Evolutionary conservation across 495 filamentous ascomycete genomes (phyloP).

Genomic region (Gamarada debralockiae): DNA sequence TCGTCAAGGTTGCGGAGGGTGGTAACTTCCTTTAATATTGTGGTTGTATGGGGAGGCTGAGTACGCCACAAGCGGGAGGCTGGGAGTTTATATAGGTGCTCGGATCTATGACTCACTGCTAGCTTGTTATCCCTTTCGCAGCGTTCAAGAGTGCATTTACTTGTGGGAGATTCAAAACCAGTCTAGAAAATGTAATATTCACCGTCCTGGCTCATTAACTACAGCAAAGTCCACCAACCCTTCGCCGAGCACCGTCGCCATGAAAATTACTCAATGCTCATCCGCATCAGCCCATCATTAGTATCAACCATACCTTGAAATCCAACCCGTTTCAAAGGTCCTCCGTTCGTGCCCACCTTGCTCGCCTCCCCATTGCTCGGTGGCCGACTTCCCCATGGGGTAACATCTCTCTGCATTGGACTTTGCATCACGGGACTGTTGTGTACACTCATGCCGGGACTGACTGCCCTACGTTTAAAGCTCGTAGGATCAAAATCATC

Average conservation of each 20-base stretch:
- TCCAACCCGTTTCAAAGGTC: slow-evolving; percentile 57
- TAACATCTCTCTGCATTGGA: slow-evolving; percentile 63
- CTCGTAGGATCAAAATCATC: slow-evolving; percentile 87
- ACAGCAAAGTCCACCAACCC: neutral
- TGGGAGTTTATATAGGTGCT: too few species aligned
- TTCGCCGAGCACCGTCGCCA: neutral
- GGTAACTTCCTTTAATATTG: too few species aligned
- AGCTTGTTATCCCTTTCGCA: too few species aligned
- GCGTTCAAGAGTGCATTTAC: too few species aligned
- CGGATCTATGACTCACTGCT: too few species aligned
- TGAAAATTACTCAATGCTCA: slow-evolving; percentile 75
- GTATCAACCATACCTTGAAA: slow-evolving; percentile 96
- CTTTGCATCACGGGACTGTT: slow-evolving; percentile 87
- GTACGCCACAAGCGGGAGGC: too few species aligned
- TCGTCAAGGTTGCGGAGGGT: too few species aligned
- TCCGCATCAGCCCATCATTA: slow-evolving; percentile 92
- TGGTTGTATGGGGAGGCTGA: too few species aligned
- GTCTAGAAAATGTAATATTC: too few species aligned
- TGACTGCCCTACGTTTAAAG: slow-evolving; percentile 92
- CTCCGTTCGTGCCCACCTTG: slow-evolving; percentile 35
- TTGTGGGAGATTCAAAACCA: too few species aligned
- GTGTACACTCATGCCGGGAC: slow-evolving; percentile 85
- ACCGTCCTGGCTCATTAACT: too few species aligned
- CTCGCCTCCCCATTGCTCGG: slow-evolving; percentile 38
- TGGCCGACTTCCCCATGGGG: slow-evolving; percentile 67